Evolutionary conservation across 1,284 basidiomycete species (phyloP).

Genomic region (Boletus smithii): DNA sequence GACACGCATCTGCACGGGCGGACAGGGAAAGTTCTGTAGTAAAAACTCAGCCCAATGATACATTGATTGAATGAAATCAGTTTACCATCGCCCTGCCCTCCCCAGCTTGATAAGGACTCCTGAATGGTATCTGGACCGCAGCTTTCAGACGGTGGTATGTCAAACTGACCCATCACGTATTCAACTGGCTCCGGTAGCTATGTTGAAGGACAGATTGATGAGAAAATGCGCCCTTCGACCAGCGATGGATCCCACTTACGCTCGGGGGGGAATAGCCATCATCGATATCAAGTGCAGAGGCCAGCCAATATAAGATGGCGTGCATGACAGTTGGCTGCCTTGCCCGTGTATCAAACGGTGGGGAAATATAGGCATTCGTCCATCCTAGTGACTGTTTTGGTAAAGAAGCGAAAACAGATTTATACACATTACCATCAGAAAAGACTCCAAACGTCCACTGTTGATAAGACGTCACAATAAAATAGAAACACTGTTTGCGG

Average conservation of each 20-base stretch:
- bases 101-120: constrained; percentile 38
- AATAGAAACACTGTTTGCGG: constrained; percentile 38
- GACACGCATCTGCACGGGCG: constrained; percentile 14
- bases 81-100: constrained; percentile 34
- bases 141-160: constrained; percentile 21
- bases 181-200: constrained; percentile 41
- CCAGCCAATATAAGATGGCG: constrained; percentile 34
- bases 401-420: constrained; percentile 8
- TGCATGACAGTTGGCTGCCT: constrained; percentile 35
- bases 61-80: not conserved
- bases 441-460: constrained; percentile 51
- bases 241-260: constrained; percentile 17
- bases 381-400: constrained; percentile 33
- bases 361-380: constrained; percentile 37
- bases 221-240: constrained; percentile 3
- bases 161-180: constrained; percentile 30
- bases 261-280: constrained; percentile 31
- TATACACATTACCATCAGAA: constrained; percentile 37
- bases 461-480: constrained; percentile 47
- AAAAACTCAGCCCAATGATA: constrained; percentile 1
- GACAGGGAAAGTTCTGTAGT: constrained; percentile 24
- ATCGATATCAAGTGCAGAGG: constrained; percentile 33
- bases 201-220: not conserved
- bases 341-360: constrained; percentile 27
- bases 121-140: constrained; percentile 16